Conservation (phyloP, 345 rosid genomes). For the Pugionium cornutum region DNA sequence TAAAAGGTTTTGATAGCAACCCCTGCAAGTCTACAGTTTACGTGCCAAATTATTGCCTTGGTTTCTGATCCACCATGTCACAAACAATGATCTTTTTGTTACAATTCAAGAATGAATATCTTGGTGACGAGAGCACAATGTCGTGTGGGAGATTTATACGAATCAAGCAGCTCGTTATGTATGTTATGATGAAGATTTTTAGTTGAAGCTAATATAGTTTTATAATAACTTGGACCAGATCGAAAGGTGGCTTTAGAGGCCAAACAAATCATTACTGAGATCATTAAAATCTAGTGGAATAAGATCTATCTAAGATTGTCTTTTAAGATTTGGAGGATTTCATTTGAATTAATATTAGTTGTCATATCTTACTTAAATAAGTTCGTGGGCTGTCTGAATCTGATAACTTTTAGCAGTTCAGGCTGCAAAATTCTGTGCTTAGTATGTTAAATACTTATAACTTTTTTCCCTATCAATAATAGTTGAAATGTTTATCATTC, state of each 20-base stretch:
- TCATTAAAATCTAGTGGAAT: constrained; percentile 34
- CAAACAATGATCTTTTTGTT: constrained; percentile 16
- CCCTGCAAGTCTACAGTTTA: constrained; percentile 29
- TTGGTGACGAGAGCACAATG: constrained; percentile 32
- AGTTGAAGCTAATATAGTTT: constrained; percentile 15
- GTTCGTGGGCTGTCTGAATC: constrained; percentile 24
- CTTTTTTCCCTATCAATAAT: neutral
- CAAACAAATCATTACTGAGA: constrained; percentile 35
- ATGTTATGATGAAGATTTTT: constrained; percentile 27
- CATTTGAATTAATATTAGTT: constrained; percentile 25
- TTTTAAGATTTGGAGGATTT: constrained; percentile 34
- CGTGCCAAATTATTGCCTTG: constrained; percentile 39
- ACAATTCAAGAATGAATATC: too few relatives aligned
- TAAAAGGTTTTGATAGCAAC: constrained; percentile 38
- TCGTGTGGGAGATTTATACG: constrained; percentile 30
- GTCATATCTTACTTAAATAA: constrained; percentile 29
- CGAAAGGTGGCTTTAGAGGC: constrained; percentile 24
- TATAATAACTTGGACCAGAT: constrained; percentile 27
- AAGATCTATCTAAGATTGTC: constrained; percentile 38
- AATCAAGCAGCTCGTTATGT: constrained; percentile 25
- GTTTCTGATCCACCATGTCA: constrained; percentile 29
- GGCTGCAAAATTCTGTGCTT: constrained; percentile 4
- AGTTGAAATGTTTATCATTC: constrained; percentile 6
- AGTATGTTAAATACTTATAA: neutral
- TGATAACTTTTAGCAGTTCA: neutral